Evolutionary conservation across 345 rosid species (phyloP).

Genomic region (Citrus hindsii): DNA sequence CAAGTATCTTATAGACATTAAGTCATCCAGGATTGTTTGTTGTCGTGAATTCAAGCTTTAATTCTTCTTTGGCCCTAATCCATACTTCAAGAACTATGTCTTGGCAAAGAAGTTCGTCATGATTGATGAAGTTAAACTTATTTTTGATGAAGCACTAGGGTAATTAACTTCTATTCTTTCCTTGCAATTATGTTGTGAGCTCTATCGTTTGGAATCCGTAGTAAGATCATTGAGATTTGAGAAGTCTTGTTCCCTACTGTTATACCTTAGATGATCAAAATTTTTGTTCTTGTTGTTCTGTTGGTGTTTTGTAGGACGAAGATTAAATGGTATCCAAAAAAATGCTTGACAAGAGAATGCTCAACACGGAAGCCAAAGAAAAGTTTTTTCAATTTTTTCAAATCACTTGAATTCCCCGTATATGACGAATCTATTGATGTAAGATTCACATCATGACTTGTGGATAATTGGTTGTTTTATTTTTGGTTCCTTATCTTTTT

Average conservation of each 20-base stretch:
- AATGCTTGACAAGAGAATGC: slow-evolving; percentile 82
- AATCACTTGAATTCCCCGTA: no score
- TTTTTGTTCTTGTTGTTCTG: neutral
- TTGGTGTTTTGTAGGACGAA: slow-evolving; percentile 55
- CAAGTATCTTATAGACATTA: slow-evolving; percentile 75
- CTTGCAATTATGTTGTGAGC: neutral
- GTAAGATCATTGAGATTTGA: no score
- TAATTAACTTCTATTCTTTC: slow-evolving; percentile 15
- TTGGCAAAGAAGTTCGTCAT: slow-evolving; percentile 90
- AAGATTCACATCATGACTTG: no score
- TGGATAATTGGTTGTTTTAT: no score
- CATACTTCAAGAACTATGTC: slow-evolving; percentile 76
- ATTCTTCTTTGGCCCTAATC: slow-evolving; percentile 80
- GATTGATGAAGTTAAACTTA: slow-evolving; percentile 97
- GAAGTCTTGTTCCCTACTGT: no score
- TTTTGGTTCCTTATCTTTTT: no score
- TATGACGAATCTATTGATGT: no score
- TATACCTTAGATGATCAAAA: neutral
- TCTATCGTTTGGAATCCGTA: neutral
- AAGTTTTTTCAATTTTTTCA: slow-evolving; percentile 64
- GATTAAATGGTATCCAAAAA: slow-evolving; percentile 94
- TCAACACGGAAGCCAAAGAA: slow-evolving; percentile 94
- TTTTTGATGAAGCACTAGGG: slow-evolving; percentile 95
- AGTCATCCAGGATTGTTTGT: slow-evolving; percentile 73
- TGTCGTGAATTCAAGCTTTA: slow-evolving; percentile 97